These are phyloP conservation scores for Cajanus cajan DNA, from an alignment of 306 rosid species.

Conservation along the genomic window DNA sequence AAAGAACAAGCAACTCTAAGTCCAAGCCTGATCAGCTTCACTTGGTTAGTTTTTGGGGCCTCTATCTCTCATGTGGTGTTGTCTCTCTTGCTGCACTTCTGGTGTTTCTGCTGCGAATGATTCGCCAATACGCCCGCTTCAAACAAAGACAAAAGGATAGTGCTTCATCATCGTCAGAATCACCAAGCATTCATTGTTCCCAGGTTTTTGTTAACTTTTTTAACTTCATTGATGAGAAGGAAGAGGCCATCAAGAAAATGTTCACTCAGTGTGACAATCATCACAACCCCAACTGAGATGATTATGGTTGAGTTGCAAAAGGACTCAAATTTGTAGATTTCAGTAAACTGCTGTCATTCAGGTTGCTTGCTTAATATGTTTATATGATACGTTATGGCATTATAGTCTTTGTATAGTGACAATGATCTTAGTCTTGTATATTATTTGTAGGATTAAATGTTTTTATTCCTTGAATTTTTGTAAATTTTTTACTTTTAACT, in stretches of 20 bases:
- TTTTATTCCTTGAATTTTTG: too few species aligned
- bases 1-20: slow-evolving; percentile 43
- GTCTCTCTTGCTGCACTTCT: slow-evolving; percentile 47
- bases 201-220: slow-evolving; percentile 57
- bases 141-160: slow-evolving; percentile 45
- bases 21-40: slow-evolving; percentile 61
- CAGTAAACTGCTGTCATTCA: neutral
- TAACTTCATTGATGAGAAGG: slow-evolving; percentile 79
- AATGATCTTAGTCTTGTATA: neutral
- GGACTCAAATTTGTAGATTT: neutral
- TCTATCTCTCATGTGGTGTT: slow-evolving; percentile 59
- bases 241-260: slow-evolving; percentile 82
- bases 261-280: slow-evolving; percentile 46
- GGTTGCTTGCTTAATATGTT: neutral
- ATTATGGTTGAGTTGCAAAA: slow-evolving; percentile 7
- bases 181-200: slow-evolving; percentile 48
- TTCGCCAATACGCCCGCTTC: slow-evolving; percentile 57
- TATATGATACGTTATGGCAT: slow-evolving; percentile 3
- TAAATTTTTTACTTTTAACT: too few species aligned
- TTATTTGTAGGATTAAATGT: neutral
- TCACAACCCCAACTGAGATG: slow-evolving; percentile 43
- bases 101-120: slow-evolving; percentile 53
- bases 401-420: slow-evolving; percentile 13
- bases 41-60: slow-evolving; percentile 90
- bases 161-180: slow-evolving; percentile 32